Conservation (phyloP, 257 asterid species). For the Coffea eugenioides region DNA sequence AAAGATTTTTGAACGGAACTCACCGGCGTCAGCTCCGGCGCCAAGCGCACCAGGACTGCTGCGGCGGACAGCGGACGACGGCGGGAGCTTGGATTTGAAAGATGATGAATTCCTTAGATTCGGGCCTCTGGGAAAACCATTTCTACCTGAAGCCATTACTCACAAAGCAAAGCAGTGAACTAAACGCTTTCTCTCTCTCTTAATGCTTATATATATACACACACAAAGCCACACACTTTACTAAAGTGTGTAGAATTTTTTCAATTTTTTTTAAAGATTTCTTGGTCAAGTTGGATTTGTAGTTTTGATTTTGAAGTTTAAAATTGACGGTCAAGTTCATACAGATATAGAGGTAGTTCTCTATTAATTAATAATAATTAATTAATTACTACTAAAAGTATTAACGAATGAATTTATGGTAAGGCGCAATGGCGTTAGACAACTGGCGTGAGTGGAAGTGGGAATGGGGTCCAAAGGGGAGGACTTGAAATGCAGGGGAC, state of each 20-base stretch:
- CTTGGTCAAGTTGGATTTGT: neutral
- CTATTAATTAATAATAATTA: no score
- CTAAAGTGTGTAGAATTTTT: neutral
- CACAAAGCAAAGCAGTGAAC: neutral
- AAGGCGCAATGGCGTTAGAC: no score
- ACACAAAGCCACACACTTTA: neutral
- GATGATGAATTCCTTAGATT: constrained; percentile 75
- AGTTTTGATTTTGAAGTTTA: constrained; percentile 7
- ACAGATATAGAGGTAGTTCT: no score
- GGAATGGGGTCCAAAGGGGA: no score
- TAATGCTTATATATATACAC: neutral
- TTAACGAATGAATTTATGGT: no score
- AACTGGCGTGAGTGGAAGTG: no score
- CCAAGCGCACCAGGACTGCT: constrained; percentile 47
- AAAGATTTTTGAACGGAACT: constrained; percentile 11
- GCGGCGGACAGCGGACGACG: constrained; percentile 71
- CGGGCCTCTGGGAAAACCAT: constrained; percentile 62
- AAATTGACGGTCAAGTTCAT: neutral
- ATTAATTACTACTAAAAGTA: no score
- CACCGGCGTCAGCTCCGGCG: constrained; percentile 63
- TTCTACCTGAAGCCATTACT: constrained; percentile 68
- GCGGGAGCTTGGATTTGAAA: constrained; percentile 71
- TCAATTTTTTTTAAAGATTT: neutral
- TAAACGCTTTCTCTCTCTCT: constrained; percentile 3
- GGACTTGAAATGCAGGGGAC: no score